Base-by-base conservation (phyloP, 768 basidiomycete genomes). In the Boletus insuetus region DNA sequence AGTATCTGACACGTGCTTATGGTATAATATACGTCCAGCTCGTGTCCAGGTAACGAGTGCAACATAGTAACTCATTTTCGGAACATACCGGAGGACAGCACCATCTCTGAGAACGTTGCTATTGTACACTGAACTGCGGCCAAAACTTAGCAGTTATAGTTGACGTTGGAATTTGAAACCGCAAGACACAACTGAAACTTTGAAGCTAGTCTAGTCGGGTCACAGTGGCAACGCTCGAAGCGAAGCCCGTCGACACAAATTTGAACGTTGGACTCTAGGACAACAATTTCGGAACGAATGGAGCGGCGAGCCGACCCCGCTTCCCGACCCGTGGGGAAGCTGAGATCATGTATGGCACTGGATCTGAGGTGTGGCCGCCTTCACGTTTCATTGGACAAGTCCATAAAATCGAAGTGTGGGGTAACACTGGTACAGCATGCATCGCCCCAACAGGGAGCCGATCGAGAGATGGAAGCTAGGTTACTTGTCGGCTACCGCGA, bases 361-460 rank as follows among this genome's bases (percentile, higher is more conserved):
- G 64, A 64, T 63, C 55, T 66, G 64, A 63, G 64, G 41, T 34
- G 3, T 35, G 34, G 17, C 47, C 64, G 64, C 58, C 45, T 51
- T 41, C 49, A 58, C n/a, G 39, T 34, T 41, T 46, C 32, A 26
- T 31, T 38, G 40, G 14, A 49, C 39, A 17, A 6, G 41, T 7
- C 55, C 52, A 46, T 39, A 34, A 49, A 52, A 56, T 44, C 55
- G 42, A 53, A 65, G 53, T 64, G 61, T 49, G 63, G 63, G 63
- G 63, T 64, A 39, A 47, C 22, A 8, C 51, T 32, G 34, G 37
- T 35, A 45, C 20, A 20, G 26, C 8, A 39, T 20, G 13, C 49
- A 34, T 50, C 41, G 49, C 54, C 54, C 43, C 47, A 39, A 47
- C 38, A 52, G n/a, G 20, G 6, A 20, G 6, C 49, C 49, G 59